These are phyloP conservation scores for Beta corolliflora DNA, from an alignment of 179 eudicot species.

Conservation along the genomic window DNA sequence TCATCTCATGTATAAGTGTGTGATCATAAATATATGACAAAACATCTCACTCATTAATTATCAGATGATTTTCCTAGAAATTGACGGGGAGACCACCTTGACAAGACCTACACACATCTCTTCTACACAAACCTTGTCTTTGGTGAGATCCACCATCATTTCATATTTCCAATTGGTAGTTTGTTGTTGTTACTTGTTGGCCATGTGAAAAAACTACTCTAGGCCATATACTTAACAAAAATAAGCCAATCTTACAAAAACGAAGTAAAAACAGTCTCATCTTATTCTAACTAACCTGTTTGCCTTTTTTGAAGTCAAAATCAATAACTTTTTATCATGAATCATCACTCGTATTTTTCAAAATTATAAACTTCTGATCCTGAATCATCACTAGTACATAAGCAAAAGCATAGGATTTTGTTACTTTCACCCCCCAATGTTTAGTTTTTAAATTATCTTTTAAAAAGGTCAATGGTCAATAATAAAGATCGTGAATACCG, in stretches of 20 bases:
- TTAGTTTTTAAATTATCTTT: too few relatives aligned
- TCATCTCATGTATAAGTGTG: background rate
- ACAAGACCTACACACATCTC: conserved; percentile 14
- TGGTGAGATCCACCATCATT: conserved; percentile 8
- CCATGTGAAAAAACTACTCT: background rate
- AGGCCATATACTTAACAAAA: background rate
- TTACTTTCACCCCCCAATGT: too few relatives aligned
- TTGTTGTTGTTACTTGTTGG: background rate
- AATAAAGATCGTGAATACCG: too few relatives aligned
- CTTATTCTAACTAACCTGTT: too few relatives aligned
- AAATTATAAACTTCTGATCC: too few relatives aligned
- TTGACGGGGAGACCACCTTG: conserved; percentile 1
- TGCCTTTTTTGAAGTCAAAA: too few relatives aligned
- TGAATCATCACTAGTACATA: too few relatives aligned
- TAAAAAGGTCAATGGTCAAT: too few relatives aligned
- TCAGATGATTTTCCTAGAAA: background rate
- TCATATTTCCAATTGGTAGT: background rate
- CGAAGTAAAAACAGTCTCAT: too few relatives aligned
- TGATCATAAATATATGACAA: background rate
- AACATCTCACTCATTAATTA: background rate
- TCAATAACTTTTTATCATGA: too few relatives aligned
- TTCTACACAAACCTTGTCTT: conserved; percentile 12
- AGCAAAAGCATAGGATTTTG: too few relatives aligned
- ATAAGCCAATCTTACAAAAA: background rate
- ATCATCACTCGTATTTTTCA: too few relatives aligned